Evolutionary conservation across 2,329 filamentous ascomycete genomes (phyloP), one percentile per base, ranked within the genome.

Genomic region (Fusarium vanettenii): DNA sequence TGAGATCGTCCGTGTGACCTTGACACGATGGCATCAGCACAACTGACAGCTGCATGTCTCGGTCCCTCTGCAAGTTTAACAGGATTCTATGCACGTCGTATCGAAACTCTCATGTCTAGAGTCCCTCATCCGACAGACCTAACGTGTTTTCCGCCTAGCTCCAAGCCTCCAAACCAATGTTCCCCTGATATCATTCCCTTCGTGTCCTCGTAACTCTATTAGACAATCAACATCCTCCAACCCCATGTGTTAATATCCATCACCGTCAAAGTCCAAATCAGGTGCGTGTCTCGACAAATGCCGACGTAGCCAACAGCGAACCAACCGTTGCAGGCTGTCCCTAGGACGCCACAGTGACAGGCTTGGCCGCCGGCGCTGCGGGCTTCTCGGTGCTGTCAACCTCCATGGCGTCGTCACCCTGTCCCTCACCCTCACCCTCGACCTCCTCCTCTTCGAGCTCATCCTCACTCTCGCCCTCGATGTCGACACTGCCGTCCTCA

Each of bases 401-500:
- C 59, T 89, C 87, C 87, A 89, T 89, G 57, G 85, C 85, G 68
- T 85, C 87, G 59, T 84, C 84, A n/a, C 60, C 79, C 13, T 37
- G 63, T 41, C 66, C 81, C 57, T 81, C 82, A 9, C 61, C 80
- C 67, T 82, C 80, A 33, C 64, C 82, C 70, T 84, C 85, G 18
- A 16, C 41, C 27, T 74, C 86, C 82, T 93, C 92, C 69, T 93
- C 91, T 63, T 92, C 91, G 27, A 94, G 90, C 71, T 92, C 92
- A 35, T 93, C 93, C 76, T 91, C 91, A 77, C 91, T 94, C 82
- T 95, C 93, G 65, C 91, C 92, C 79, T 95, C 93, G 55, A 95
- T 90, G 81, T 95, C 93, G 81, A 95, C 93, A 78, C 92, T 94
- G 74, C 92, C 93, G 69, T 91, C 93, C 70, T 95, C 93, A 18